Percentiles rank a stretch among this genome's conserved stretches.
Evolutionary conservation across 2,329 filamentous ascomycete species (phyloP).

Genomic region (Microascus cirrosus): DNA sequence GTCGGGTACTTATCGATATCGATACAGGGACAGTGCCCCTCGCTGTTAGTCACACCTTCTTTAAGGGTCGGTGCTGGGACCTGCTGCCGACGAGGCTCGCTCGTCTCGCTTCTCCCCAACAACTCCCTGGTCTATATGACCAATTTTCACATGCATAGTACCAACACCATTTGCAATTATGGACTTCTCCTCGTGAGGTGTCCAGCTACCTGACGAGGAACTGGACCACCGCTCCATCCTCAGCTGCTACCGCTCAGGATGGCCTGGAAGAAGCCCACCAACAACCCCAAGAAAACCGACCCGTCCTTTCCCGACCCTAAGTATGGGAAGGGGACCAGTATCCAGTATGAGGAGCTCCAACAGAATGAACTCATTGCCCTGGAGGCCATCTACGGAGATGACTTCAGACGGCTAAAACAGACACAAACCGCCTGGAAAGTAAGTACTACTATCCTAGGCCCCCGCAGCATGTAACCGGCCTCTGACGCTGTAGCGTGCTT

Average conservation of each 20-base stretch:
- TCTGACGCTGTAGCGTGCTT: neutral
- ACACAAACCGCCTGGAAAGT: conserved; percentile 78
- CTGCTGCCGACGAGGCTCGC: neutral
- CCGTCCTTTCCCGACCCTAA: conserved; percentile 41
- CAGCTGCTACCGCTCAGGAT: conserved; percentile 19
- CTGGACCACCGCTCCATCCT: neutral
- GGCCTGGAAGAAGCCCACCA: conserved; percentile 40
- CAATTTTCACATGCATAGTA: neutral
- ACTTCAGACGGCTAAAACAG: conserved; percentile 65
- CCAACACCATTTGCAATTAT: neutral
- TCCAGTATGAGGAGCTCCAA: conserved; percentile 74
- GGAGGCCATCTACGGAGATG: conserved; percentile 79
- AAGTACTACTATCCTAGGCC: conserved; percentile 15
- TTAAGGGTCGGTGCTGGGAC: neutral
- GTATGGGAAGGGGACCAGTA: conserved; percentile 28
- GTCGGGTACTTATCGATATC: neutral
- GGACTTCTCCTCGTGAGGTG: conserved; percentile 6
- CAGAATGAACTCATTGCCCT: conserved; percentile 79
- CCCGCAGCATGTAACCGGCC: conserved; percentile 8
- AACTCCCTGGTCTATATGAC: neutral
- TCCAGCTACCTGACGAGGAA: conserved; percentile 3
- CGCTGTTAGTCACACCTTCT: neutral
- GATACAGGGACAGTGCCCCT: neutral
- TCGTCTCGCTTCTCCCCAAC: neutral
- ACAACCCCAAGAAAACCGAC: conserved; percentile 29